Evolutionary conservation across 1,139 yeast genomes (phyloP).

Genomic region (Yamadazyma songkhlaensis): DNA sequence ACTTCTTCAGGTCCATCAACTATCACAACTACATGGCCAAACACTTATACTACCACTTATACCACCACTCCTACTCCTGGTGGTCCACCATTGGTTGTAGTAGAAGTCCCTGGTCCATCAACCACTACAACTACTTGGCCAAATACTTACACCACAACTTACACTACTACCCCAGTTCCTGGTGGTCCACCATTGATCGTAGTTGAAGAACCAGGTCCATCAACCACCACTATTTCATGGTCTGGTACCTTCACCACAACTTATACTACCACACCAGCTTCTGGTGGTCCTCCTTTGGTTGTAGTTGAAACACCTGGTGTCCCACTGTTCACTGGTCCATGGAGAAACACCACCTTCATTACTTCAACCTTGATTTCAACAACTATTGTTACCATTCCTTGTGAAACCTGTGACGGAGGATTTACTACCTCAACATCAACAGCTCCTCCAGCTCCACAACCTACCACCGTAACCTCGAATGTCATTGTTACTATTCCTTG

Average conservation of each 20-base stretch:
- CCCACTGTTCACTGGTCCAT: not conserved
- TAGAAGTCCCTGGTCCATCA: not conserved
- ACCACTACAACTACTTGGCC: not conserved
- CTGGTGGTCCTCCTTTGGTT: not conserved
- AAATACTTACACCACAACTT: not conserved
- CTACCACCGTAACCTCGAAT: too few species aligned
- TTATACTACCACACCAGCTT: not conserved
- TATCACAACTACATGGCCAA: not conserved
- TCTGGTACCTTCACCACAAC: not conserved
- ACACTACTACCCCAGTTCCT: not conserved
- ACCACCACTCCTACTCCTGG: not conserved
- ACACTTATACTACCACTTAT: not conserved
- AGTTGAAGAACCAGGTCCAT: not conserved
- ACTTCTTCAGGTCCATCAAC: not conserved
- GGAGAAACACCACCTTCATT: not conserved
- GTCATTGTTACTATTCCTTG: not conserved
- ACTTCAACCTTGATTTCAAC: conserved; percentile 1
- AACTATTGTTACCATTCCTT: not conserved
- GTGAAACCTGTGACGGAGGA: not conserved
- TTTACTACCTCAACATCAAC: conserved; percentile 22
- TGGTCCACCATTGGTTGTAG: not conserved
- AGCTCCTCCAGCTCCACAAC: not conserved
- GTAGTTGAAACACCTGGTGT: not conserved
- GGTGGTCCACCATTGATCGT: not conserved
- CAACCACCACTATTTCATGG: not conserved